Evolutionary conservation across 225 moss, liverwort and hornwort species (phyloP), one percentile per base, ranked within the genome.

Genomic region (Pseudoscleropodium purum): DNA sequence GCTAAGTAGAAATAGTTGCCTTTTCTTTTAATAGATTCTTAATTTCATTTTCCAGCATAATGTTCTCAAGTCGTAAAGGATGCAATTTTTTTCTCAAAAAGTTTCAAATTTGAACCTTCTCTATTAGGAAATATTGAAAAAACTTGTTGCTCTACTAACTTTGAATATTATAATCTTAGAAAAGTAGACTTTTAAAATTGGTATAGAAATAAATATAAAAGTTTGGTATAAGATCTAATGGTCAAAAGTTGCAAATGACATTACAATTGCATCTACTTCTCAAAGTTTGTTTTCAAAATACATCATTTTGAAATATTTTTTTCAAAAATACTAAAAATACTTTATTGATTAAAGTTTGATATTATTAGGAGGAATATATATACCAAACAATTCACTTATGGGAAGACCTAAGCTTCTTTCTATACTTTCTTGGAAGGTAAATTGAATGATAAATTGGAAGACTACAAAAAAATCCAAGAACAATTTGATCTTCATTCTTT

Each of bases 341-440:
- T 45, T 30, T 31, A 18, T 0, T 30, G 0, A 9, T 47, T 47
- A 45, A 30, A 10, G 2, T 57, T 43, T 3, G 9, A 1, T 43
- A 73, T 2, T 1, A 4, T 27, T 0, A 2, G 2, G 3, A 27
- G 0, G 9, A 1, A 26, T 9, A 2, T 15, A 15, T 54, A 56
- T 18, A 27, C 7, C 27, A 43, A 74, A 45, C 1, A 45, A 21
- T 57, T 57, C 21, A 57, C 3, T 21, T 21, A 20, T 57, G 21
- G 3, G 21, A 57, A 9, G 57, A 57, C 9, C 18, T 21, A 57
- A 2, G 21, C 57, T 59, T 59, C 59, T 59, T 24, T 24, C 11
- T 4, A 59, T 23, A 23, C 23, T 59, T 59, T 24, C 5, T 24
- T 59, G 23, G 11, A 24, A 59, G 59, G 11, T 24, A 10, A 59